Conservation (phyloP, 768 basidiomycete species). For the Fistulinella prunicolor region DNA sequence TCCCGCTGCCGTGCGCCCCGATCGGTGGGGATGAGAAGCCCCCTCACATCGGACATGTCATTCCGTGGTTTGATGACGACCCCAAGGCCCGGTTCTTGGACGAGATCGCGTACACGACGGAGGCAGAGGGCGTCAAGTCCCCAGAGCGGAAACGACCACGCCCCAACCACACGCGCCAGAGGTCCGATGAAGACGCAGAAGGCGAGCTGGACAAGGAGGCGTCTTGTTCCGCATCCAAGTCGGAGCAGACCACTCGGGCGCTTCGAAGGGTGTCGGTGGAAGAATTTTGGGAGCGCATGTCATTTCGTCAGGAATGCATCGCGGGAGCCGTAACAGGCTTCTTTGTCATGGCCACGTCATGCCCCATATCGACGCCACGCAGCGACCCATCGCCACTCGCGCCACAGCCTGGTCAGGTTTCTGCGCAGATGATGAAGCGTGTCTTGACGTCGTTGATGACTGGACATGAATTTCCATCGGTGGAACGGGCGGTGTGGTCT, state of each 20-base stretch:
- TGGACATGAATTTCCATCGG: conserved; percentile 74
- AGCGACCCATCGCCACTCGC: conserved; percentile 43
- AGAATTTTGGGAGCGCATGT: conserved; percentile 98
- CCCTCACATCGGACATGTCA: conserved; percentile 57
- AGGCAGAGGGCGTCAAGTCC: conserved; percentile 55
- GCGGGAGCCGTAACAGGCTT: conserved; percentile 91
- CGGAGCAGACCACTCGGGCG: conserved; percentile 48
- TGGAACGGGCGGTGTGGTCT: conserved; percentile 59
- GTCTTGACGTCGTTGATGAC: conserved; percentile 66
- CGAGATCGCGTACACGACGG: conserved; percentile 77
- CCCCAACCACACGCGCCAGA: conserved; percentile 13
- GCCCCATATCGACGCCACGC: no score
- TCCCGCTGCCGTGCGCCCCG: conserved; percentile 46
- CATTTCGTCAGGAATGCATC: conserved; percentile 91
- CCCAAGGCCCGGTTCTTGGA: conserved; percentile 93
- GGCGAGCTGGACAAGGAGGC: conserved; percentile 30
- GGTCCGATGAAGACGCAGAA: conserved; percentile 24
- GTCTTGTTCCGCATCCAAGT: conserved; percentile 15
- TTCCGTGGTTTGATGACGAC: conserved; percentile 95
- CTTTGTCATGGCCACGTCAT: conserved; percentile 63
- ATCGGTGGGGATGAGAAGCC: conserved; percentile 31
- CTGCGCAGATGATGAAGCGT: conserved; percentile 64
- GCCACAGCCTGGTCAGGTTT: conserved; percentile 59
- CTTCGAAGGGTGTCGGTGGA: conserved; percentile 58
- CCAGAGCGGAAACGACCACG: conserved; percentile 60